Conservation (phyloP, 257 asterid species). For the Solanum etuberosum region DNA sequence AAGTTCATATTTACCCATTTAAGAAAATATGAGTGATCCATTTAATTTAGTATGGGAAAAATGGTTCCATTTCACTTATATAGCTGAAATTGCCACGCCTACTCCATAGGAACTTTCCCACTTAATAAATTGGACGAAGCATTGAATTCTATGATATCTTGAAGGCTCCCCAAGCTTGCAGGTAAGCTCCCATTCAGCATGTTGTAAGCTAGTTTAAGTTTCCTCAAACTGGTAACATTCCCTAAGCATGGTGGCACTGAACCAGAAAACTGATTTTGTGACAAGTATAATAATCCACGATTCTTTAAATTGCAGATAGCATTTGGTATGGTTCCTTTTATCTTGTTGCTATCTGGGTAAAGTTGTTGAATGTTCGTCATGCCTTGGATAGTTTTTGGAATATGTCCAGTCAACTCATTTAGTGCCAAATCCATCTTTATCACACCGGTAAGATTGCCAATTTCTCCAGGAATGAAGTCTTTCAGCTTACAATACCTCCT, state of each 20-base stretch:
- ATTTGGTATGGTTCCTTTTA: background rate
- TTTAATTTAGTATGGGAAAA: no score
- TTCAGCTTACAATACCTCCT: background rate
- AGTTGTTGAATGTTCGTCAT: background rate
- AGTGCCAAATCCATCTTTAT: background rate
- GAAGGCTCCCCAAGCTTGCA: no score
- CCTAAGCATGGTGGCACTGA: background rate
- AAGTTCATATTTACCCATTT: no score
- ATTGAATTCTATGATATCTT: no score
- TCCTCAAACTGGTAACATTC: no score
- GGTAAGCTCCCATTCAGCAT: no score
- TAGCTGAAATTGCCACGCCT: no score
- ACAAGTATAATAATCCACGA: background rate
- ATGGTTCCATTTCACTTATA: no score
- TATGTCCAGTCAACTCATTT: background rate
- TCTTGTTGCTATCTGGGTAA: background rate
- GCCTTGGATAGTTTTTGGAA: background rate
- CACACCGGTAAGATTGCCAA: background rate
- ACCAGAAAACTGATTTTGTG: background rate
- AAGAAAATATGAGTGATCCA: no score
- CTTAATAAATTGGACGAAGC: no score
- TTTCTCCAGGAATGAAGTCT: background rate
- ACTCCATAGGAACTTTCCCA: no score
- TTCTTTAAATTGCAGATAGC: background rate
- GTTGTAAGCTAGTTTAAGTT: no score